Evolutionary conservation across 2,329 filamentous ascomycete genomes (phyloP), one percentile per base, ranked within the genome.

Genomic region (Fusarium foetens): DNA sequence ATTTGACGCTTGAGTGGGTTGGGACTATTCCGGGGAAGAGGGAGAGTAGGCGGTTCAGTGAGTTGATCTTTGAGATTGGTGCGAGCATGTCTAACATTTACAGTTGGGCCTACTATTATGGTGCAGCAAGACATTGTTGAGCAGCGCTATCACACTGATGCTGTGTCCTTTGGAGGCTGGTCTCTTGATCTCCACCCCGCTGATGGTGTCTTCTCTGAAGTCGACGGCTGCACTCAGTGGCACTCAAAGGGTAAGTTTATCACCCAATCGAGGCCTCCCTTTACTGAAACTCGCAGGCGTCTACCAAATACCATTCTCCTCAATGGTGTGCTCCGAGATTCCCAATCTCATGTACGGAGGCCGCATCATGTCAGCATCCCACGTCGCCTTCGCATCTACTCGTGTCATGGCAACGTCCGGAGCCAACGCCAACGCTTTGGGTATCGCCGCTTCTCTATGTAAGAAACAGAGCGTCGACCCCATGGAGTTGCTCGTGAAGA

Each of bases 291-390:
- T 13, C 6, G 0, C 2, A 67, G 64, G 64, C 0, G 63, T 67
- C 11, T 67, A 67, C 14, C 65, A 67, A 41, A 68, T 67, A 14
- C 65, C 65, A 1, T 68, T 67, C 17, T 67, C 63, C 0, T 67
- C 63, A 0, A 67, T 67, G 65, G 36, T 67, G 1, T 67, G 65
- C 48, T 48, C 63, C 0, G 65, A 67, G 7, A 53, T 67, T 8
- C 48, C 65, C 6, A 67, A 67, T 8, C 65, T 67, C 3, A 67
- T 67, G 63, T 67, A 67, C 27, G 65, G 65, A 13, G 65, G 65
- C 2, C 65, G 65, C 5, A 67, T 67, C 19, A 67, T 67, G 21
- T 67, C 65, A 12, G 65, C 65, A 6, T 43, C 65, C 6, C 65
- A 67, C 16, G 65, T 68, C 4, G 65, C 65, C 8, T 67, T 67